phyloP scores from a whole-genome alignment of 192 early-diverging fungal species.

The Cetraspora pellucida region DNA sequence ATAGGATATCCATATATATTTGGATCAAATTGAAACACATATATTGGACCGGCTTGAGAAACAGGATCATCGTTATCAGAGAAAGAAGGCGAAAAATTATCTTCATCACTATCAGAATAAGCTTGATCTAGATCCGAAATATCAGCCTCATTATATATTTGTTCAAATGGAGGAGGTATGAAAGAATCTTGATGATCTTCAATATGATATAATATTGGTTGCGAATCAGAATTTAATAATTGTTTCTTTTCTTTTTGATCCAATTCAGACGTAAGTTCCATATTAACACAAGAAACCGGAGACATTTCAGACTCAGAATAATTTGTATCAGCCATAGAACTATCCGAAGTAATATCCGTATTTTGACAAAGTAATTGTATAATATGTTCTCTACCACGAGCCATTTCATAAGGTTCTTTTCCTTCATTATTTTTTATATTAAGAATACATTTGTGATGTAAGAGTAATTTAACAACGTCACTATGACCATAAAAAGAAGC shows the following conservation, averaged over 20 bases:
- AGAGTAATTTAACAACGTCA: conserved; percentile 50
- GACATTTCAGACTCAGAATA: background rate
- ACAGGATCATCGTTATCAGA: conserved; percentile 31
- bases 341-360: background rate
- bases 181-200: no score
- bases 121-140: background rate
- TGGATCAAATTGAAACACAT: background rate
- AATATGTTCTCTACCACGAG: conserved; percentile 4
- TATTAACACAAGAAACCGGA: background rate
- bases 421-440: conserved; percentile 21
- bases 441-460: conserved; percentile 46
- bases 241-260: no score
- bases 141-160: no score
- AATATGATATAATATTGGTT: no score
- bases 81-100: conserved; percentile 24
- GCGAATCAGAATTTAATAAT: no score
- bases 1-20: background rate
- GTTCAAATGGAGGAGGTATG: no score
- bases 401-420: conserved; percentile 20
- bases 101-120: background rate
- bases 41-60: background rate
- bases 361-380: background rate
- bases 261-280: background rate
- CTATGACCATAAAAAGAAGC: conserved; percentile 60
- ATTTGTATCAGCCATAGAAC: background rate